Evolutionary conservation across 2,329 filamentous ascomycete species (phyloP).

Genomic region (Didymella segeticola): DNA sequence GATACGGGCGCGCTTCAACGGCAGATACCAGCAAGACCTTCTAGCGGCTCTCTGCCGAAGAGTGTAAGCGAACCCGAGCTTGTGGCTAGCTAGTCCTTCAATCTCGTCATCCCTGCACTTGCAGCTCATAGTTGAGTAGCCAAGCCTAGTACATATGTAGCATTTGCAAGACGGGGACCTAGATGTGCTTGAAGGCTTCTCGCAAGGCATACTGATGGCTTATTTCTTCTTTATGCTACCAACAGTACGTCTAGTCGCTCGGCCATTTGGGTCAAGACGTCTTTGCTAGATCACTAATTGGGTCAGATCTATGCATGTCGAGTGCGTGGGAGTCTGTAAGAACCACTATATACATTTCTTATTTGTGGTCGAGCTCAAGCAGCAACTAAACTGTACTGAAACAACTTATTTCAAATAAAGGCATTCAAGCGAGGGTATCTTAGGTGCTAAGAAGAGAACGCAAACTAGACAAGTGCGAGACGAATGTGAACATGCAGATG

Average conservation of each 20-base stretch:
- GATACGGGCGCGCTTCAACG: not conserved
- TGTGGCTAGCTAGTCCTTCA: not conserved
- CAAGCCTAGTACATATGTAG: not conserved
- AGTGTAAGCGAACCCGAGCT: constrained; percentile 1
- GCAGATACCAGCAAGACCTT: constrained; percentile 4
- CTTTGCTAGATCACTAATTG: not conserved
- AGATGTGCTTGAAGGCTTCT: not conserved
- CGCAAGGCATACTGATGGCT: constrained; percentile 10
- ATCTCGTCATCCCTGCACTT: not conserved
- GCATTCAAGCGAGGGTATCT: constrained; percentile 14
- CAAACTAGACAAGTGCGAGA: not conserved
- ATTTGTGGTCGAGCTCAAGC: not conserved
- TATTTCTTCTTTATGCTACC: no score
- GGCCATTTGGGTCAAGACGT: no score
- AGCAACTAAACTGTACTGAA: not conserved
- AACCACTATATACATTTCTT: not conserved
- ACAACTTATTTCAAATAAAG: not conserved
- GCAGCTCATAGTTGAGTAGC: not conserved
- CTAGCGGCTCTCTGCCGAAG: constrained; percentile 3
- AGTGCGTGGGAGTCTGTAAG: no score
- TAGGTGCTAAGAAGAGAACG: not conserved
- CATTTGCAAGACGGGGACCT: not conserved
- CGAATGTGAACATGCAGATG: not conserved
- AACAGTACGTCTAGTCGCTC: no score
- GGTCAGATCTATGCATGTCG: not conserved